Evolutionary conservation across 2,329 filamentous ascomycete genomes (phyloP).

Genomic region (Exophiala sp.): DNA sequence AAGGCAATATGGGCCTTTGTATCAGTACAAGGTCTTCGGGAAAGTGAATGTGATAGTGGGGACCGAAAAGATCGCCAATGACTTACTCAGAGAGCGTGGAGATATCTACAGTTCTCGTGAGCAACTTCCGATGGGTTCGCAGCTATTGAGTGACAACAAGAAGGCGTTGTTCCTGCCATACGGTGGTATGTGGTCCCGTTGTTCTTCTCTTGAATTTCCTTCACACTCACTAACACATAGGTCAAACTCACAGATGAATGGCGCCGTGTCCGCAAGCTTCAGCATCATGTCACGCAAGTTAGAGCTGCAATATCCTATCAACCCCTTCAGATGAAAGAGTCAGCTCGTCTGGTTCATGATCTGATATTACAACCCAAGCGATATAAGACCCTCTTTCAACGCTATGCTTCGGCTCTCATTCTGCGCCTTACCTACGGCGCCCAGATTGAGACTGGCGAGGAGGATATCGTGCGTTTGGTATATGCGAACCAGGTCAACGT

Average conservation of each 20-base stretch:
- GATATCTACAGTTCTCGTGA: constrained; percentile 39
- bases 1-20: constrained; percentile 40
- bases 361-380: constrained; percentile 31
- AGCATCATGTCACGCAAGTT: constrained; percentile 34
- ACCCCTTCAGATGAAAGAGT: constrained; percentile 34
- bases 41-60: constrained; percentile 37
- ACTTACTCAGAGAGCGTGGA: constrained; percentile 41
- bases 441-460: constrained; percentile 34
- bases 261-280: constrained; percentile 34
- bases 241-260: constrained; percentile 24
- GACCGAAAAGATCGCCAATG: constrained; percentile 41
- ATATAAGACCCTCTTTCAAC: constrained; percentile 37
- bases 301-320: constrained; percentile 33
- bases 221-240: neutral
- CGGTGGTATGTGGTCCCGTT: constrained; percentile 10
- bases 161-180: constrained; percentile 34
- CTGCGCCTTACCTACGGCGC: constrained; percentile 39
- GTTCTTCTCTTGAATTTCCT: neutral
- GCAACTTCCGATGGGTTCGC: constrained; percentile 35
- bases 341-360: constrained; percentile 31
- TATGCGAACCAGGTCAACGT: constrained; percentile 35
- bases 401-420: constrained; percentile 39
- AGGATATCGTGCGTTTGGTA: constrained; percentile 32
- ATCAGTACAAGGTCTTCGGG: constrained; percentile 44
- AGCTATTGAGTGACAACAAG: constrained; percentile 32